phyloP scores from a whole-genome alignment of 768 basidiomycete species.

The Chalciporus piperatus region DNA sequence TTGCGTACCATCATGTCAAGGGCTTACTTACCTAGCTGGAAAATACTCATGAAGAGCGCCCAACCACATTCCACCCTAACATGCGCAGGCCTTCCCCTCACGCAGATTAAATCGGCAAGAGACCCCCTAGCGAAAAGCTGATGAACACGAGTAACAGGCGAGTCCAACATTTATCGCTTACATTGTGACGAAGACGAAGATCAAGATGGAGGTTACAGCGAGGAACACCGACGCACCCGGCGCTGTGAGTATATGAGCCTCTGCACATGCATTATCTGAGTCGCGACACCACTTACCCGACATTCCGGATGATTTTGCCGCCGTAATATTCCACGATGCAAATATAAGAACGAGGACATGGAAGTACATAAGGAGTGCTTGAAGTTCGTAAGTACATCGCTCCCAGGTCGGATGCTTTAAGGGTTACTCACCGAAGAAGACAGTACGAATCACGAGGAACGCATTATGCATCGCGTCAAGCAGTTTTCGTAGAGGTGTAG shows the following conservation, averaged over 20 bases:
- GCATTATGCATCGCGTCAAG: conserved; percentile 41
- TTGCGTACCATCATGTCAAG: not conserved
- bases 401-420: not conserved
- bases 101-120: conserved; percentile 36
- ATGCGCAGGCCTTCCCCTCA: conserved; percentile 37
- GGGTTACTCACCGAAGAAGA: conserved; percentile 51
- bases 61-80: conserved; percentile 56
- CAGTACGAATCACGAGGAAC: conserved; percentile 56
- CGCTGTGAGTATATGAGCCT: conserved; percentile 28
- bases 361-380: conserved; percentile 46
- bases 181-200: conserved; percentile 31
- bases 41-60: conserved; percentile 45
- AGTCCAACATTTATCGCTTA: conserved; percentile 19
- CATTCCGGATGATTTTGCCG: conserved; percentile 33
- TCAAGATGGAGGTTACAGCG: conserved; percentile 43
- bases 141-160: not conserved
- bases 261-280: conserved; percentile 1
- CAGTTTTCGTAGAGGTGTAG: conserved; percentile 3
- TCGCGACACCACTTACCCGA: conserved; percentile 32
- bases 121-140: conserved; percentile 19
- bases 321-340: conserved; percentile 54
- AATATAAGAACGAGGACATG: conserved; percentile 53
- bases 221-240: conserved; percentile 49
- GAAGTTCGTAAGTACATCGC: conserved; percentile 1
- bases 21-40: conserved; percentile 52